Percentiles rank a stretch among this genome's conserved stretches.
Conservation (phyloP, 1,139 yeast genomes). For the Candida glucosophila region DNA sequence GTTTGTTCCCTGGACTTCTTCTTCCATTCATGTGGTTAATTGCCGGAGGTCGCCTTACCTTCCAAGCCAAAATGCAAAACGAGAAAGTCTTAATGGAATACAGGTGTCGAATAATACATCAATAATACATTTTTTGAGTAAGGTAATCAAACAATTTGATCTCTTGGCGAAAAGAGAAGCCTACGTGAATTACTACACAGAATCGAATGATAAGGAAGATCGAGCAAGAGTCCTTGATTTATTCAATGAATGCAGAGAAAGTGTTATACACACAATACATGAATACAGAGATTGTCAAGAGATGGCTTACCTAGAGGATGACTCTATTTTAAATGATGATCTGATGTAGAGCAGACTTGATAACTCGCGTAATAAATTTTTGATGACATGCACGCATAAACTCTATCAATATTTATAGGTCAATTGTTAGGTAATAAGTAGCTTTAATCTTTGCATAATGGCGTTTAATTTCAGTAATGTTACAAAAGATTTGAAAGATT, state of each 20-base stretch:
- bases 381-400: no score
- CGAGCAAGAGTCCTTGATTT: constrained; percentile 51
- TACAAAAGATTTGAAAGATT: constrained; percentile 31
- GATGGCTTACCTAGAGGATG: constrained; percentile 45
- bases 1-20: constrained; percentile 84
- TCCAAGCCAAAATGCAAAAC: constrained; percentile 11
- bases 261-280: constrained; percentile 57
- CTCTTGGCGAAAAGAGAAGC: constrained; percentile 74
- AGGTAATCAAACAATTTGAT: constrained; percentile 72
- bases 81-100: constrained; percentile 52
- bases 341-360: constrained; percentile 3
- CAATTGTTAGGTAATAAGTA: no score
- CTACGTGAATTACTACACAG: constrained; percentile 70
- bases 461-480: constrained; percentile 37
- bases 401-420: no score
- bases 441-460: constrained; percentile 19
- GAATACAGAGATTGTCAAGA: constrained; percentile 63
- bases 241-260: constrained; percentile 73
- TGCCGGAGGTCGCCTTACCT: constrained; percentile 67
- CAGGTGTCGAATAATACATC: constrained; percentile 77
- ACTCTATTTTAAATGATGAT: constrained; percentile 7
- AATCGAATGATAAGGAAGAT: constrained; percentile 37
- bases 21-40: constrained; percentile 69
- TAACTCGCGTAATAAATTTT: background rate
- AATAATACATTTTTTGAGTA: constrained; percentile 54